phyloP scores from a whole-genome alignment of 2,329 filamentous ascomycete genomes.

The Pseudogymnoascus sp. region DNA sequence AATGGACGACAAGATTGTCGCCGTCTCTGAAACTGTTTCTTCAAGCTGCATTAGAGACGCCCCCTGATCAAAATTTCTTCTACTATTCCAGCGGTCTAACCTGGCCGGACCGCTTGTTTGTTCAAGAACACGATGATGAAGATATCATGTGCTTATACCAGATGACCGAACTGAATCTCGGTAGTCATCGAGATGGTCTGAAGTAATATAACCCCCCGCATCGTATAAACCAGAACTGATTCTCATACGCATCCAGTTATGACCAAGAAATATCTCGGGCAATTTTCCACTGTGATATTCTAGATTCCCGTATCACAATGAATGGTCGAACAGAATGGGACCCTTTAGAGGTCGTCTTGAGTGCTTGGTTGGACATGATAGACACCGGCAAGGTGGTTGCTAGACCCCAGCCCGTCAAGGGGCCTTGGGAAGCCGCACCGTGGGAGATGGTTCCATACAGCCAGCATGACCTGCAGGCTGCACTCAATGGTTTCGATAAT shows the following conservation, averaged over 20 bases:
- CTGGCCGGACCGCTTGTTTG: too few species aligned
- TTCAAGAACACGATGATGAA: not conserved
- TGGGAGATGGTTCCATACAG: conserved; percentile 16
- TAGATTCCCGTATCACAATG: not conserved
- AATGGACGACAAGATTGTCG: too few species aligned
- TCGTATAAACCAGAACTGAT: not conserved
- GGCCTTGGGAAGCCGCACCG: conserved; percentile 14
- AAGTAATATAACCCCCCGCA: not conserved
- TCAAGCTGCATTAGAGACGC: too few species aligned
- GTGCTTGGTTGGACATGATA: conserved; percentile 18
- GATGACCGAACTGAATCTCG: conserved; percentile 12
- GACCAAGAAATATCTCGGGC: conserved; percentile 15
- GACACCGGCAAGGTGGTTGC: conserved; percentile 16
- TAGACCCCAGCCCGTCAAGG: not conserved
- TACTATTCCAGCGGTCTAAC: too few species aligned
- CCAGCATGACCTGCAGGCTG: conserved; percentile 8
- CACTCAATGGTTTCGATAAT: conserved; percentile 11
- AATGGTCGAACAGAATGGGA: conserved; percentile 19
- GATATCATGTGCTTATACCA: conserved; percentile 15
- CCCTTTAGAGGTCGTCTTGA: conserved; percentile 19
- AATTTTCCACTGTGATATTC: conserved; percentile 15
- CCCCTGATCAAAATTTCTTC: too few species aligned
- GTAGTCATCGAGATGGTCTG: conserved; percentile 14
- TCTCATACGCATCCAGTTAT: conserved; percentile 12
- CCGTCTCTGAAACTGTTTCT: too few species aligned